Percentiles rank a stretch among this genome's conserved stretches.
Conservation (phyloP, 2,329 filamentous ascomycete genomes). For the Apiospora kogelbergensis region DNA sequence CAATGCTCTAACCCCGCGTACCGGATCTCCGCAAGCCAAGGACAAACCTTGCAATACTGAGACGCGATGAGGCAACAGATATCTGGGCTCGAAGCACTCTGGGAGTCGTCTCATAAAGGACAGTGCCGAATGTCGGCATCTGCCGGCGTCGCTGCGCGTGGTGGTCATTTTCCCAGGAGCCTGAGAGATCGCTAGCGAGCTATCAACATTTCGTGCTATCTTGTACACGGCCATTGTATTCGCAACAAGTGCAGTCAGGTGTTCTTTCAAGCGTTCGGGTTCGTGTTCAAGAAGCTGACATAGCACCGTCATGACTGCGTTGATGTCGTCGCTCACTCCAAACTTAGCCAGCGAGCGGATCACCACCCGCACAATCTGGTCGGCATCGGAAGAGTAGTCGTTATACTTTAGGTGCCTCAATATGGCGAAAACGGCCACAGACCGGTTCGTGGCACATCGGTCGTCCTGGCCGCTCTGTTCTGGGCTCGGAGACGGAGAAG, state of each 20-base stretch:
- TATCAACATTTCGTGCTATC: conserved; percentile 24
- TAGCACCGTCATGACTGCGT: conserved; percentile 49
- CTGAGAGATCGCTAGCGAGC: conserved; percentile 13
- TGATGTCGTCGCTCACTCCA: conserved; percentile 42
- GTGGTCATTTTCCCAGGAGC: conserved; percentile 13
- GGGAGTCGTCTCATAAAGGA: conserved; percentile 50
- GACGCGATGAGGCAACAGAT: conserved; percentile 44
- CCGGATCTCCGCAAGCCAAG: conserved; percentile 51
- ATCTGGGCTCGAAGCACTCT: conserved; percentile 45
- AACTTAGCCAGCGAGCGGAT: conserved; percentile 47
- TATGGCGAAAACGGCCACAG: conserved; percentile 48
- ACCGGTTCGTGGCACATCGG: conserved; percentile 38
- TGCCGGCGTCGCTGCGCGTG: conserved; percentile 19
- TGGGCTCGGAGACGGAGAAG: conserved; percentile 15
- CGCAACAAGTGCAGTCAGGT: conserved; percentile 49
- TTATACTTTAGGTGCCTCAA: conserved; percentile 49
- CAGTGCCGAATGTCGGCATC: conserved; percentile 47
- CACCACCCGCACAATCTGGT: conserved; percentile 47
- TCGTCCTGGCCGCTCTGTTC: conserved; percentile 18
- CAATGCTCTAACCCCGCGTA: conserved; percentile 51
- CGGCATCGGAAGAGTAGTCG: conserved; percentile 53
- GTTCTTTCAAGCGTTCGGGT: conserved; percentile 44
- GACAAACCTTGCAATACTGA: conserved; percentile 48
- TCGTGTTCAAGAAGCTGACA: conserved; percentile 47
- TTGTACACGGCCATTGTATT: conserved; percentile 40